phyloP scores from a whole-genome alignment of 352 stramenopile species.

The Pythium utonaiense region DNA sequence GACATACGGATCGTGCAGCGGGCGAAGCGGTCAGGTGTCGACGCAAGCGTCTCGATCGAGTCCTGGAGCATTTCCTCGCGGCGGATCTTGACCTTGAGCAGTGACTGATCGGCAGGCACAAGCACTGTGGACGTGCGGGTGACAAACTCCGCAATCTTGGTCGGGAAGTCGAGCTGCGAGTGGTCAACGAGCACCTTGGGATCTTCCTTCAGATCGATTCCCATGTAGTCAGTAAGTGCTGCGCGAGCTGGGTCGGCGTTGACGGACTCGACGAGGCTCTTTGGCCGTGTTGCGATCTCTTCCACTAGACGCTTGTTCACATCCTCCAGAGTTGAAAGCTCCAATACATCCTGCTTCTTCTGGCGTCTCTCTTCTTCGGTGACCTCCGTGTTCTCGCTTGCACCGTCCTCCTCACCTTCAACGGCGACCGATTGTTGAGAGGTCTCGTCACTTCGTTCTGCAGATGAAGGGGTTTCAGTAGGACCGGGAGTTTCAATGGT shows the following conservation, averaged over 20 bases:
- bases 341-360: background rate
- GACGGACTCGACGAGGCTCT: background rate
- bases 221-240: background rate
- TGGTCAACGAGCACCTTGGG: background rate
- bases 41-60: constrained; percentile 55
- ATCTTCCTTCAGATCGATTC: background rate
- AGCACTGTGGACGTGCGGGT: background rate
- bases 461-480: background rate
- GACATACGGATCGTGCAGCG: constrained; percentile 66
- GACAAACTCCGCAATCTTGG: constrained; percentile 17
- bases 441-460: background rate
- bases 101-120: background rate
- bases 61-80: constrained; percentile 47
- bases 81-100: constrained; percentile 1
- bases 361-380: constrained; percentile 2
- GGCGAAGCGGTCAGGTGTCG: constrained; percentile 38
- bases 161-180: constrained; percentile 15
- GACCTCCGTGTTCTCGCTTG: background rate
- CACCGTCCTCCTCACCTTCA: background rate
- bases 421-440: background rate
- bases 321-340: background rate
- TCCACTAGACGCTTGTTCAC: background rate
- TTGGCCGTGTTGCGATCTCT: background rate
- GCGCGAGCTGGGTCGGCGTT: constrained; percentile 2
- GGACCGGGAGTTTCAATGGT: background rate